Conservation (phyloP, 768 basidiomycete genomes). For the Russula emetica region DNA sequence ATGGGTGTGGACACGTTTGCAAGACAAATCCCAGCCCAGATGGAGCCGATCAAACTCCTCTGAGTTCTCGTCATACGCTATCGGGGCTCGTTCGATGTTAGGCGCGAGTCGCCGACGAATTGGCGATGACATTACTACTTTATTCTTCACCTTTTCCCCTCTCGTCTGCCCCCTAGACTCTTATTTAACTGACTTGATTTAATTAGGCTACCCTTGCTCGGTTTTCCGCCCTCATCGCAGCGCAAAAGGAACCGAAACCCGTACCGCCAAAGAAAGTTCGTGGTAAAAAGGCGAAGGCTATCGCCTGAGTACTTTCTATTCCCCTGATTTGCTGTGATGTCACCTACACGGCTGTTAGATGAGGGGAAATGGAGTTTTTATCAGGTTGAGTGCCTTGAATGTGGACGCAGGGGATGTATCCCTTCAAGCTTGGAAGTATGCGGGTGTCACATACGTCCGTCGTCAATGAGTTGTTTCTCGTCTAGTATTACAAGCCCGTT, state of each 20-base stretch:
- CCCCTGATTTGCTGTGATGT: background rate
- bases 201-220: slow-evolving; percentile 70
- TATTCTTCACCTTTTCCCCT: slow-evolving; percentile 26
- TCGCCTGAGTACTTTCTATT: slow-evolving; percentile 1
- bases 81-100: slow-evolving; percentile 61
- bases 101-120: slow-evolving; percentile 65
- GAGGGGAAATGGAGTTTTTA: background rate
- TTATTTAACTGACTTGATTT: slow-evolving; percentile 4
- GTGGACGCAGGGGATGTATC: background rate
- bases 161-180: background rate
- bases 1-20: slow-evolving; percentile 94
- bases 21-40: slow-evolving; percentile 52
- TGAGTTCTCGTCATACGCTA: slow-evolving; percentile 66
- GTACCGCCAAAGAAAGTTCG: slow-evolving; percentile 64
- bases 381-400: background rate
- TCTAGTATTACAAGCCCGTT: background rate
- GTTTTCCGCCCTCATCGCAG: slow-evolving; percentile 62
- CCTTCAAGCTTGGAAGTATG: background rate
- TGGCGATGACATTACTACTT: slow-evolving; percentile 54
- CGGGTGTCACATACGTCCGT: background rate
- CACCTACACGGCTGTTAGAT: background rate
- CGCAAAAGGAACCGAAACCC: slow-evolving; percentile 69
- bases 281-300: slow-evolving; percentile 54
- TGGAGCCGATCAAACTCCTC: slow-evolving; percentile 56
- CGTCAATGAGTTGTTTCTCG: background rate